A percentile compares a stretch with the other conserved stretches of the same genome.
Evolutionary conservation across 139 green algal species (phyloP).

Genomic region (Chlamydomonas sp.): DNA sequence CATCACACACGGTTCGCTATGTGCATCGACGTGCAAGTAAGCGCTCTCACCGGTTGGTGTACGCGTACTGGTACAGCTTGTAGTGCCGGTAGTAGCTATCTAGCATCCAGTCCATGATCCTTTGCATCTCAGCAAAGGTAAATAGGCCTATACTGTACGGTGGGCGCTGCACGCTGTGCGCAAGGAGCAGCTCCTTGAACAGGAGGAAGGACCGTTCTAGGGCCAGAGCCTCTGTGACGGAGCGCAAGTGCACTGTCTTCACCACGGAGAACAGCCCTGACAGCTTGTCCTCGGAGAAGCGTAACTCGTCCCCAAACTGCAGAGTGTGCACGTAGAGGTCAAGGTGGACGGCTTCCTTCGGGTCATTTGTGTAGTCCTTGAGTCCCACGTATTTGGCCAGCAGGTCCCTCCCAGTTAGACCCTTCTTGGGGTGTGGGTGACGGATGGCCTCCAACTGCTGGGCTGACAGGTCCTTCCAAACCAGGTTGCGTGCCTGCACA

Average conservation of each 20-base stretch:
- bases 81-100: constrained; percentile 79
- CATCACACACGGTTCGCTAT: too few species aligned
- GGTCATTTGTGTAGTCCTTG: constrained; percentile 6
- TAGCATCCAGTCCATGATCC: constrained; percentile 68
- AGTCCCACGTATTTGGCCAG: constrained; percentile 47
- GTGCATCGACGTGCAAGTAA: too few species aligned
- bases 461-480: constrained; percentile 50
- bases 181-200: constrained; percentile 54
- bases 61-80: constrained; percentile 81
- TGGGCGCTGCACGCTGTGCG: constrained; percentile 73
- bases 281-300: constrained; percentile 64
- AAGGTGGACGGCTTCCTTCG: constrained; percentile 42
- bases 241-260: constrained; percentile 57
- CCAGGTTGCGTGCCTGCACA: constrained; percentile 40
- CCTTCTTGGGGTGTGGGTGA: constrained; percentile 50
- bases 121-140: constrained; percentile 55
- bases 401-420: constrained; percentile 35
- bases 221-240: constrained; percentile 44
- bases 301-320: constrained; percentile 46
- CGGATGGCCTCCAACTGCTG: constrained; percentile 48
- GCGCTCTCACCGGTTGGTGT: constrained; percentile 60
- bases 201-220: constrained; percentile 64
- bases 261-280: constrained; percentile 71
- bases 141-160: constrained; percentile 78
- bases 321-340: constrained; percentile 52